Evolutionary conservation across 108 stramenopile species (phyloP).

Genomic region (Asterionellopsis glacialis): DNA sequence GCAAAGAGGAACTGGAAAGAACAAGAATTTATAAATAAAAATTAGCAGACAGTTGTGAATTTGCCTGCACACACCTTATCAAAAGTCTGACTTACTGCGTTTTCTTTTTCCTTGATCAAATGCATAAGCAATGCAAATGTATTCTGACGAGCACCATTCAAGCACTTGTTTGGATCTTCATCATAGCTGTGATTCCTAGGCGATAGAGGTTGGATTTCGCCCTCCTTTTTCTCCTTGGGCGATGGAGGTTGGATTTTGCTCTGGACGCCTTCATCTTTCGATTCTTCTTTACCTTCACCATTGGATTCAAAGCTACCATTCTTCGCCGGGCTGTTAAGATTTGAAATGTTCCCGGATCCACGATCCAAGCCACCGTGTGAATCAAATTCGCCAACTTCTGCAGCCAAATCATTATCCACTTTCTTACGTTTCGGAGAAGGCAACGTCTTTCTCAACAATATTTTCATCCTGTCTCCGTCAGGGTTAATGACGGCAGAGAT

Average conservation of each 20-base stretch:
- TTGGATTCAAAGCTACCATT: too few relatives aligned
- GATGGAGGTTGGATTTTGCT: background rate
- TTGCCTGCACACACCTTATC: too few relatives aligned
- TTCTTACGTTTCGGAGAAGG: background rate
- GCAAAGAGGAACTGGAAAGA: constrained; percentile 42
- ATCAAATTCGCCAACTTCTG: background rate
- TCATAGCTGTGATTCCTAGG: constrained; percentile 32
- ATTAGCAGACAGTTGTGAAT: too few relatives aligned
- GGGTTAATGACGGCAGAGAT: constrained; percentile 34
- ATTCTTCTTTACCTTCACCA: background rate
- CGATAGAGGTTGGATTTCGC: background rate
- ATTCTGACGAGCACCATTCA: constrained; percentile 55
- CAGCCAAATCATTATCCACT: background rate
- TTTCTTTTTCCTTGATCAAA: constrained; percentile 77
- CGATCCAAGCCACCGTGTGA: background rate
- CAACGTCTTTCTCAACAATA: background rate
- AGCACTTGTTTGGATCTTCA: constrained; percentile 45
- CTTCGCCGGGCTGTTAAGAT: too few relatives aligned
- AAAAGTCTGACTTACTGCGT: constrained; percentile 43
- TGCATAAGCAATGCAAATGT: constrained; percentile 61
- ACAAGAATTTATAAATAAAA: too few relatives aligned
- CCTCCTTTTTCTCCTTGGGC: constrained; percentile 4
- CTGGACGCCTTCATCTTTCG: background rate
- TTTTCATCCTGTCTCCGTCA: background rate
- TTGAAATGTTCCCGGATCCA: background rate